Evolutionary conservation across 2,329 filamentous ascomycete genomes (phyloP), one percentile per base, ranked within the genome.

Genomic region (Phyllachora maydis): DNA sequence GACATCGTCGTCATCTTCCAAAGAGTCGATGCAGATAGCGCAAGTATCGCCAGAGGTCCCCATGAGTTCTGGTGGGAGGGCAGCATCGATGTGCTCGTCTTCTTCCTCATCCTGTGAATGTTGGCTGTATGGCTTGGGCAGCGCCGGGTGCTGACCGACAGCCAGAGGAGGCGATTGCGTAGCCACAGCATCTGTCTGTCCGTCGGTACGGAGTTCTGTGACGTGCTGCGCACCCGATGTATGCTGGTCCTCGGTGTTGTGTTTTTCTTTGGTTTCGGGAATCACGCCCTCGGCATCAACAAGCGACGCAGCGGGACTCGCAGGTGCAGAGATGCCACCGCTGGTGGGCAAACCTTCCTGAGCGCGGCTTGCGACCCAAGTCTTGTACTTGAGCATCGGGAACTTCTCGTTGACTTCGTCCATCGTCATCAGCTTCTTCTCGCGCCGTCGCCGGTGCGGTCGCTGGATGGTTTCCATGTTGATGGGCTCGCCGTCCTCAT

Each of bases 391-490:
- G 36, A 70, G 72, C 52, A 93, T 68, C 0, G 88, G 85, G 39
- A 98, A 98, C 36, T 90, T 79, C 35, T 90, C 82, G 43, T 98
- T 95, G 32, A 98, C 88, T 50, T 98, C 88, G 31, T 98, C 88
- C 71, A 95, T 93, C 3, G 77, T 78, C 88, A 98, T 95, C 35
- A 98, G 50, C 47, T 93, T 98, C 68, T 98, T 98, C 49, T 98
- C 88, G 29, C 83, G 69, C 33, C 85, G 67, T 39, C 85, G 66
- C 27, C 88, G 68, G 45, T 88, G 83, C 23, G 81, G 74, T 29
- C 81, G 50, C 28, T 81, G 78, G 64, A 95, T 82, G 27, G 73
- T 65, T 28, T 83, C 66, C 33, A 98, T 56, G 31, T 82, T 82
- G 40, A 98, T 90, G 10, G 76, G 78, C 32, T 93, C 83, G 43